phyloP scores from a whole-genome alignment of 2,329 filamentous ascomycete genomes.

The Ophiostoma montium region DNA sequence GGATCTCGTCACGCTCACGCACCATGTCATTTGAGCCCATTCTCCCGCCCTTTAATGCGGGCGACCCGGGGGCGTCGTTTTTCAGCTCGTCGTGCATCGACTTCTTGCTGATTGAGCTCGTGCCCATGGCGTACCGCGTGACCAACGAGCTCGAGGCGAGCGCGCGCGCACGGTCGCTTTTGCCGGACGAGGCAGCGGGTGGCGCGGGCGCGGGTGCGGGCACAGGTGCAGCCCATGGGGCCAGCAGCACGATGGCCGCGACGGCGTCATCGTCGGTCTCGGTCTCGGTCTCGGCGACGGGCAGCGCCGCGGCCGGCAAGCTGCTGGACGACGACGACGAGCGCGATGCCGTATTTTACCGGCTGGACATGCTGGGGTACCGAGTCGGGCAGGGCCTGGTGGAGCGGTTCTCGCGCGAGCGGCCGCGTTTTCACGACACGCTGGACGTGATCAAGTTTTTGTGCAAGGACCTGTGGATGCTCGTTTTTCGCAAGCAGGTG shows the following conservation, averaged over 20 bases:
- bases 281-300: not conserved
- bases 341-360: slow-evolving; percentile 70
- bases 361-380: slow-evolving; percentile 76
- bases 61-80: slow-evolving; percentile 60
- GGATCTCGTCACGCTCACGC: no score
- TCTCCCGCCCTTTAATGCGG: slow-evolving; percentile 53
- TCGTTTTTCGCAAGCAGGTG: slow-evolving; percentile 92
- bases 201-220: not conserved
- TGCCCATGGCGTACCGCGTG: slow-evolving; percentile 82
- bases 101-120: slow-evolving; percentile 89
- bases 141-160: slow-evolving; percentile 52
- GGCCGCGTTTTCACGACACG: slow-evolving; percentile 79
- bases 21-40: slow-evolving; percentile 61
- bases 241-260: slow-evolving; percentile 4
- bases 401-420: slow-evolving; percentile 77
- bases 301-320: not conserved
- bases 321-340: slow-evolving; percentile 62
- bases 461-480: slow-evolving; percentile 94
- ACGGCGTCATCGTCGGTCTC: no score
- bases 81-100: slow-evolving; percentile 79
- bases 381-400: slow-evolving; percentile 84
- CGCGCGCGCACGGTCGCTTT: slow-evolving; percentile 24
- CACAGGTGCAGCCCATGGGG: slow-evolving; percentile 5
- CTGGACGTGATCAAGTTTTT: slow-evolving; percentile 96
- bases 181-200: slow-evolving; percentile 12